Evolutionary conservation across 2,329 filamentous ascomycete genomes (phyloP).

Genomic region (Aureobasidium sp.): DNA sequence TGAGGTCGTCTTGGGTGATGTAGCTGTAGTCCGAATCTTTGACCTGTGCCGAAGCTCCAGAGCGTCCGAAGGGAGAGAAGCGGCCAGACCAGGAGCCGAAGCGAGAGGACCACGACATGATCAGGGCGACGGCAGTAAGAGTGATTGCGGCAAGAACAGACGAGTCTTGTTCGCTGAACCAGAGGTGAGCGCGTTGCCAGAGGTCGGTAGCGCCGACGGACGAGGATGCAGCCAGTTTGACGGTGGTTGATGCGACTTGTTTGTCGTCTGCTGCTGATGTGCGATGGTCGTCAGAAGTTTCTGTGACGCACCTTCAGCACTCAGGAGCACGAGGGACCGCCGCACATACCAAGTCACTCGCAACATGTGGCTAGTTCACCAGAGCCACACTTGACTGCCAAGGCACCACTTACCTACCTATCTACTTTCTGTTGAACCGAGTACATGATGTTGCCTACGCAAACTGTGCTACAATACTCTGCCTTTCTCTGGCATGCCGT

Average conservation of each 20-base stretch:
- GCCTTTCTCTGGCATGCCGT: not conserved
- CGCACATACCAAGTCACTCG: not conserved
- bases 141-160: constrained; percentile 21
- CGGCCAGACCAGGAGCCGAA: constrained; percentile 38
- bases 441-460: not conserved
- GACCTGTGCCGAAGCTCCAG: constrained; percentile 46
- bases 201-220: not conserved
- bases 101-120: constrained; percentile 44
- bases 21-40: constrained; percentile 74
- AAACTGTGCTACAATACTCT: no score
- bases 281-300: constrained; percentile 4
- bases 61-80: constrained; percentile 44
- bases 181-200: constrained; percentile 19
- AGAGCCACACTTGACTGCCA: not conserved
- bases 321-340: not conserved
- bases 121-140: constrained; percentile 34
- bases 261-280: not conserved
- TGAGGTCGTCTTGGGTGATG: constrained; percentile 69
- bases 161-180: constrained; percentile 25
- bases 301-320: not conserved
- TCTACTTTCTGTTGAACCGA: not conserved
- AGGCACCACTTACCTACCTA: not conserved
- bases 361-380: not conserved
- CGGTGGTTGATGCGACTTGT: constrained; percentile 1
- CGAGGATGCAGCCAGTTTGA: constrained; percentile 11